These are phyloP conservation scores for Auxenochlorella protothecoides DNA, from an alignment of 139 green algal species.

Conservation along the genomic window DNA sequence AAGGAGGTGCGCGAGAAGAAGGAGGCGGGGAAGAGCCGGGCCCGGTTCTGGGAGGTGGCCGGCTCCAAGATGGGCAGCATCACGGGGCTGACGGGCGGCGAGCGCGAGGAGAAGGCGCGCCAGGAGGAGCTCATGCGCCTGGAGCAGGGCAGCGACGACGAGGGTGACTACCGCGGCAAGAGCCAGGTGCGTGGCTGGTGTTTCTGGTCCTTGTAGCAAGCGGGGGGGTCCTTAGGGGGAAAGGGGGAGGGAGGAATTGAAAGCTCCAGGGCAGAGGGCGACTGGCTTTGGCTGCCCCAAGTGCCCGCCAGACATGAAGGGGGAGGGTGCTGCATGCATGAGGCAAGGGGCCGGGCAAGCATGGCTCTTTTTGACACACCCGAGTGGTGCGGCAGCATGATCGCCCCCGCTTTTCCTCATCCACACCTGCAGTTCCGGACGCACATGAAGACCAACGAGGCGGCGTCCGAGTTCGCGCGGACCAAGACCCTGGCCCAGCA, in stretches of 20 bases:
- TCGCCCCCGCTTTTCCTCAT: too few relatives aligned
- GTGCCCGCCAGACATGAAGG: too few relatives aligned
- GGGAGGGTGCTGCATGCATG: too few relatives aligned
- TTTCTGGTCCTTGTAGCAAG: too few relatives aligned
- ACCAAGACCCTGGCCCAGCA: constrained; percentile 85
- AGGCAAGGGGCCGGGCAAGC: background rate
- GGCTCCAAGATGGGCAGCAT: constrained; percentile 91
- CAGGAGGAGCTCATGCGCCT: background rate
- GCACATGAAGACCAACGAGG: constrained; percentile 80
- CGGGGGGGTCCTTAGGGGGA: too few relatives aligned
- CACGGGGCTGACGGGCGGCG: constrained; percentile 74
- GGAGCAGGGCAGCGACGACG: constrained; percentile 27
- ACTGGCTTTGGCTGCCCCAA: too few relatives aligned
- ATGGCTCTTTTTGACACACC: too few relatives aligned
- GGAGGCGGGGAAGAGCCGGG: constrained; percentile 74
- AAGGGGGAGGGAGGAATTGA: too few relatives aligned
- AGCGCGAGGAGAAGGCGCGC: constrained; percentile 49
- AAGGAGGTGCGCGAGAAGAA: constrained; percentile 78
- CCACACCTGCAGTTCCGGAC: constrained; percentile 50
- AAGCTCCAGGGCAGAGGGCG: too few relatives aligned
- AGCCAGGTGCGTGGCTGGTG: background rate
- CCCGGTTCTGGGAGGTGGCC: constrained; percentile 94
- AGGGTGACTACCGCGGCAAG: constrained; percentile 25
- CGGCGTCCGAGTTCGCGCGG: constrained; percentile 75
- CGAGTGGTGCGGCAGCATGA: too few relatives aligned